Percentiles rank a stretch among this genome's conserved stretches.
phyloP scores from a whole-genome alignment of 202 grass and related monocot genomes.

The Zizania palustris region DNA sequence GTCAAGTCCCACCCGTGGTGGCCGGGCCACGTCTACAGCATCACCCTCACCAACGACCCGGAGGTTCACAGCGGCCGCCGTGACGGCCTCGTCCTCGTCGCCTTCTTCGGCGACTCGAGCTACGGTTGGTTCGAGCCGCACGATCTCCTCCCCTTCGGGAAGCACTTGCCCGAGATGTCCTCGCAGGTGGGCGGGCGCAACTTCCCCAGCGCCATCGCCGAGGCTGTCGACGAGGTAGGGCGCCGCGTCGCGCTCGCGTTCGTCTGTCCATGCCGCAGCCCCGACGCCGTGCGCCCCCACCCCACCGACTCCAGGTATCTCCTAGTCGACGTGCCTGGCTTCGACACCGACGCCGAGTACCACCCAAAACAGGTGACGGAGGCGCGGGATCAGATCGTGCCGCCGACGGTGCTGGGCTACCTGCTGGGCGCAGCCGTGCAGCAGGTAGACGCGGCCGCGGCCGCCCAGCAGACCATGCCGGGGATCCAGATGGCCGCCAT shows the following conservation, averaged over 20 bases:
- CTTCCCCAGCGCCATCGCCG: conserved; percentile 69
- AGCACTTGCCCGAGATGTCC: conserved; percentile 60
- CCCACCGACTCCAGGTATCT: conserved; percentile 36
- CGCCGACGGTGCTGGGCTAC: conserved; percentile 36
- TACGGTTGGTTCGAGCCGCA: conserved; percentile 92
- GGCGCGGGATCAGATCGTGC: conserved; percentile 48
- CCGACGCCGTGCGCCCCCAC: conserved; percentile 52
- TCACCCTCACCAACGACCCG: conserved; percentile 54
- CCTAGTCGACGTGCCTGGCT: conserved; percentile 47
- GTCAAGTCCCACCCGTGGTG: conserved; percentile 99
- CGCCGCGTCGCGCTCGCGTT: conserved; percentile 69
- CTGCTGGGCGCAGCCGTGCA: conserved; percentile 49
- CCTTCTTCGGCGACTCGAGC: conserved; percentile 94
- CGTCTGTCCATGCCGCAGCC: conserved; percentile 61
- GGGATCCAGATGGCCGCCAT: conserved; percentile 56
- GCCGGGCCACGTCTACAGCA: conserved; percentile 85
- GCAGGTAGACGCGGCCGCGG: conserved; percentile 22
- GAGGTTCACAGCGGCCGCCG: conserved; percentile 65
- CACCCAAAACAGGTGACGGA: conserved; percentile 62
- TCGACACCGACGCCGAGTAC: conserved; percentile 58
- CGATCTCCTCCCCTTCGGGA: conserved; percentile 74
- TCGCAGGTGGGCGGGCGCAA: conserved; percentile 52
- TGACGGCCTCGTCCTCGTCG: conserved; percentile 72
- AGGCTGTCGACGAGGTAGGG: conserved; percentile 72
- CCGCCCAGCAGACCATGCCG: conserved; percentile 9